Evolutionary conservation across 2,329 filamentous ascomycete genomes (phyloP).

Genomic region (Epichloe brachyelytri): DNA sequence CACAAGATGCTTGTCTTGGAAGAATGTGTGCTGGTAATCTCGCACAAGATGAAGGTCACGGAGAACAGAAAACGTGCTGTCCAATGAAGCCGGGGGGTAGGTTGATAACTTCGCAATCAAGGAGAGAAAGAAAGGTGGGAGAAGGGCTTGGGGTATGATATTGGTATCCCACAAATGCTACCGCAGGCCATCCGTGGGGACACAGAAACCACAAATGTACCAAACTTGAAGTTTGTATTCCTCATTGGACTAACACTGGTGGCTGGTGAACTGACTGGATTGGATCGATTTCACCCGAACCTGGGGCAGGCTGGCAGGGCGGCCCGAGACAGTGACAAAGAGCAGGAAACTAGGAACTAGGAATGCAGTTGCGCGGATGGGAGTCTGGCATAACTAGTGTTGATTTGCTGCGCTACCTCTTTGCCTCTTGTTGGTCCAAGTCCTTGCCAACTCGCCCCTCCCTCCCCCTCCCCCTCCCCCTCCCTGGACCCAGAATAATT

Average conservation of each 20-base stretch:
- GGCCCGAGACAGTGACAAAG: background rate
- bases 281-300: background rate
- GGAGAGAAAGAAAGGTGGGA: too few relatives aligned
- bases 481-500: conserved; percentile 23
- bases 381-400: background rate
- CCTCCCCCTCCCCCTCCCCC: conserved; percentile 7
- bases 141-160: too few relatives aligned
- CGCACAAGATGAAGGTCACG: background rate
- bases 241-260: background rate
- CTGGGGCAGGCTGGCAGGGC: background rate
- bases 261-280: background rate
- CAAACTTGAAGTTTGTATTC: background rate
- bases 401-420: too few relatives aligned
- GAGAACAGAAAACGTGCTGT: background rate
- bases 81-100: background rate
- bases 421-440: background rate
- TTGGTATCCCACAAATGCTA: background rate
- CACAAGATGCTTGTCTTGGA: background rate
- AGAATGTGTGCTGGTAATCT: background rate
- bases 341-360: background rate
- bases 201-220: background rate
- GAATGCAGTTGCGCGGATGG: background rate
- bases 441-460: background rate
- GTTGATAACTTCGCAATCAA: background rate
- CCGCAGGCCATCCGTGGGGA: background rate